These are phyloP conservation scores for Penicillium aurantiogriseum DNA, from an alignment of 2,329 filamentous ascomycete species.

Conservation along the genomic window DNA sequence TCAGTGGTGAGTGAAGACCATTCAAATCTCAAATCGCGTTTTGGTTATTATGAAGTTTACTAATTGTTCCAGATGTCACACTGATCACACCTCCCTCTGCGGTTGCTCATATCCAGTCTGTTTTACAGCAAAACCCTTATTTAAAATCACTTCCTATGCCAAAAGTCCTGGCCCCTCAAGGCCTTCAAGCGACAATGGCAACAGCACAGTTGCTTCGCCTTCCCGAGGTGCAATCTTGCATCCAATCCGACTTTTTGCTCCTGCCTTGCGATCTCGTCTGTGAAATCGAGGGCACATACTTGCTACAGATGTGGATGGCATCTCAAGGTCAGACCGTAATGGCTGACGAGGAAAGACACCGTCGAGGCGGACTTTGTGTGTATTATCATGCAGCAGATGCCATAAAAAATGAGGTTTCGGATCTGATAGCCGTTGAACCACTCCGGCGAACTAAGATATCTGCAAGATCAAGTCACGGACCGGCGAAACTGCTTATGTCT, in stretches of 20 bases:
- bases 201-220: conserved; percentile 2
- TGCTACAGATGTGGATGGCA: not conserved
- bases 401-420: not conserved
- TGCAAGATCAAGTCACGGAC: not conserved
- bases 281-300: not conserved
- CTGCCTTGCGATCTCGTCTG: conserved; percentile 5
- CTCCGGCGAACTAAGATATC: not conserved
- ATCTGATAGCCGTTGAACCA: not conserved
- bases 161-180: not conserved
- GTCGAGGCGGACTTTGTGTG: not conserved
- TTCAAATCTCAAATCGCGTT: not conserved
- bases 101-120: not conserved
- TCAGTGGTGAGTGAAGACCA: not conserved
- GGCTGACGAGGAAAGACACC: not conserved
- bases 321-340: not conserved
- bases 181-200: not conserved
- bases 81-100: not conserved
- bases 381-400: not conserved
- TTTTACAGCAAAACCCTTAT: not conserved
- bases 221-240: not conserved
- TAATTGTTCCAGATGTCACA: not conserved
- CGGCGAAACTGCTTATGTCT: not conserved
- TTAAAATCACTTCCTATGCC: not conserved
- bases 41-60: not conserved
- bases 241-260: not conserved